A percentile compares a stretch with the other conserved stretches of the same genome.
These are phyloP conservation scores for Auricularia auricula-judae DNA, from an alignment of 768 basidiomycete genomes.

Conservation along the genomic window DNA sequence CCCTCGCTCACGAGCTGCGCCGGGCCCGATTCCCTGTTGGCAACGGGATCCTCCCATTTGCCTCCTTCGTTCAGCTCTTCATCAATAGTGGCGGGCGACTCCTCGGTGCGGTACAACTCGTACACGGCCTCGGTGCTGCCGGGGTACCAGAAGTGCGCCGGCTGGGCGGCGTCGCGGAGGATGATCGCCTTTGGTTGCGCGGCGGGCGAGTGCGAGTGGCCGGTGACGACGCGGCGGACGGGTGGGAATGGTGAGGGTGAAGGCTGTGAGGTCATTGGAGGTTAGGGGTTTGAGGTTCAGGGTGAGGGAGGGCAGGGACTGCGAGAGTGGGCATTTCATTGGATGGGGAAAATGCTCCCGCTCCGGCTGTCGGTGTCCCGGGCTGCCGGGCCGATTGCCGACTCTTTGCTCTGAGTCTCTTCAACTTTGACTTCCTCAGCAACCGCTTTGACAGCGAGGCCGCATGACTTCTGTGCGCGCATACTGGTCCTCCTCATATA, in stretches of 20 bases:
- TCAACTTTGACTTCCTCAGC: too few species aligned
- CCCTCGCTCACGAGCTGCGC: conserved; percentile 3
- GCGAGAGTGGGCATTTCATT: too few species aligned
- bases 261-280: background rate
- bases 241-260: background rate
- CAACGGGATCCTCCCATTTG: background rate
- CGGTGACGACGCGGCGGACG: conserved; percentile 16
- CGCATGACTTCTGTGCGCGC: too few species aligned
- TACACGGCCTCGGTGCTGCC: background rate
- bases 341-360: too few species aligned
- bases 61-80: background rate
- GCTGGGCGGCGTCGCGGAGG: background rate
- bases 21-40: conserved; percentile 5
- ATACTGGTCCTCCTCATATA: too few species aligned
- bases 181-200: conserved; percentile 11
- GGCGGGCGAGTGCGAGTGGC: conserved; percentile 13
- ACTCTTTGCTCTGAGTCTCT: too few species aligned
- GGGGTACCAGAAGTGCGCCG: background rate
- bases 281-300: background rate
- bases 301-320: background rate
- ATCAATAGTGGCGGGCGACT: conserved; percentile 4
- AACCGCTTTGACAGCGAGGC: too few species aligned
- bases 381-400: too few species aligned
- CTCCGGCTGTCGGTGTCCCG: too few species aligned
- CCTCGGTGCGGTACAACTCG: conserved; percentile 7